A percentile compares a stretch with the other conserved stretches of the same genome.
Conservation (phyloP, 2,329 filamentous ascomycete species). For the Phialophora tarda region DNA sequence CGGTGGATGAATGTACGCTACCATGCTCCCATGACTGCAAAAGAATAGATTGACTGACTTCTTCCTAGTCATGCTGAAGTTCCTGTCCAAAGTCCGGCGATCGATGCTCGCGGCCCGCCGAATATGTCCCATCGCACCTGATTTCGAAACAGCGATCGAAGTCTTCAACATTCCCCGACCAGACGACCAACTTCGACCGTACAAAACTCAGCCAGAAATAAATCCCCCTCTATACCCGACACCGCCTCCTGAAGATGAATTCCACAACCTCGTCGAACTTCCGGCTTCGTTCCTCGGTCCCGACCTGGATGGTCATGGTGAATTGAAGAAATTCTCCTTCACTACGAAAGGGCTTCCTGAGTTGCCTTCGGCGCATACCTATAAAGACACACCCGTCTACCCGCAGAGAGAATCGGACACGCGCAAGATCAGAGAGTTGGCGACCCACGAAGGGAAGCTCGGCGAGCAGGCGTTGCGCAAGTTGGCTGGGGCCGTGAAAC, state of each 20-base stretch:
- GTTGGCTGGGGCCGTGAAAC: conserved; percentile 58
- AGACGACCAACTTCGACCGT: conserved; percentile 37
- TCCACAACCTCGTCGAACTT: conserved; percentile 43
- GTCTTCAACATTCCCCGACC: conserved; percentile 46
- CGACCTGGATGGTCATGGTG: conserved; percentile 55
- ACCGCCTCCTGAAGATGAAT: conserved; percentile 49
- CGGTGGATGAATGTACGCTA: conserved; percentile 64
- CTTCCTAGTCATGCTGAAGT: conserved; percentile 50
- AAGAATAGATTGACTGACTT: conserved; percentile 36
- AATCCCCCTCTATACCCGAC: conserved; percentile 46
- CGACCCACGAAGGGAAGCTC: conserved; percentile 68
- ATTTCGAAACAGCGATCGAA: conserved; percentile 62
- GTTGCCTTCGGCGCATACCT: conserved; percentile 69
- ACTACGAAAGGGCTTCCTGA: conserved; percentile 66
- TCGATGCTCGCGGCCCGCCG: conserved; percentile 65
- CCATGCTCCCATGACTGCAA: conserved; percentile 23
- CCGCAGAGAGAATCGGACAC: conserved; percentile 65
- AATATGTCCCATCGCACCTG: conserved; percentile 61
- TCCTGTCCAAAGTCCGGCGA: conserved; percentile 59
- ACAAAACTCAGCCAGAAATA: conserved; percentile 43
- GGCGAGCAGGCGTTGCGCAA: conserved; percentile 70
- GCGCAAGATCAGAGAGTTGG: conserved; percentile 64
- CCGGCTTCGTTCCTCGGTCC: conserved; percentile 56
- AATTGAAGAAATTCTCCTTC: conserved; percentile 57
- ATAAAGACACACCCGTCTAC: conserved; percentile 64